Conservation (phyloP, 306 rosid genomes). For the Sechiopsis laciniata region DNA sequence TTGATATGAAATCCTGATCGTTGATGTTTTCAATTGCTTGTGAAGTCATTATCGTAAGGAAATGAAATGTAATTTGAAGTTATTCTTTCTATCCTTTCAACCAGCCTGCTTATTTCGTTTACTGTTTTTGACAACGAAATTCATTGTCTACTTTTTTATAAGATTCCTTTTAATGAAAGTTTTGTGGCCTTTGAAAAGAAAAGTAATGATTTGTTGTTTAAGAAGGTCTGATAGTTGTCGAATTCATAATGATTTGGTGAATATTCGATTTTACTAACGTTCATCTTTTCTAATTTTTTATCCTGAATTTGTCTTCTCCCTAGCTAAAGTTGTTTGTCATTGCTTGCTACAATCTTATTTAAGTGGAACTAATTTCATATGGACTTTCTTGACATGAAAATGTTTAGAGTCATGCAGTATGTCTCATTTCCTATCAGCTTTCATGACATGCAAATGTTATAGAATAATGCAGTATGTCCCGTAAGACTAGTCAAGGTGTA, state of each 20-base stretch:
- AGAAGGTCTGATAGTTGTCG: not conserved
- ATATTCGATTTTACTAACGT: not conserved
- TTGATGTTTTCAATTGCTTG: conserved; percentile 1
- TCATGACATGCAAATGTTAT: no score
- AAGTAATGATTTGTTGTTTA: not conserved
- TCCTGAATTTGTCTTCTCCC: not conserved
- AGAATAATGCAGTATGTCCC: no score
- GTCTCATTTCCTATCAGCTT: no score
- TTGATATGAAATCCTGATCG: not conserved
- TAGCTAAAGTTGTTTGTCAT: not conserved
- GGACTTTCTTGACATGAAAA: no score
- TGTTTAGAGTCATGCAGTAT: no score
- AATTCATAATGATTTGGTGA: not conserved
- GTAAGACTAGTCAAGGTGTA: no score
- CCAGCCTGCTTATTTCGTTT: not conserved
- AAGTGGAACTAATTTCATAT: no score
- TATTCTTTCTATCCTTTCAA: not conserved
- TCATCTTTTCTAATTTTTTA: not conserved
- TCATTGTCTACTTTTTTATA: not conserved
- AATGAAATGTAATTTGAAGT: not conserved
- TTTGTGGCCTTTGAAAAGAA: conserved; percentile 3
- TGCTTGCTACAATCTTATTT: not conserved
- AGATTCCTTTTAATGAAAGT: not conserved
- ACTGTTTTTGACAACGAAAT: not conserved
- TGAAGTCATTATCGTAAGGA: not conserved